Conservation (phyloP, 257 asterid genomes). For the Henckelia pumila region DNA sequence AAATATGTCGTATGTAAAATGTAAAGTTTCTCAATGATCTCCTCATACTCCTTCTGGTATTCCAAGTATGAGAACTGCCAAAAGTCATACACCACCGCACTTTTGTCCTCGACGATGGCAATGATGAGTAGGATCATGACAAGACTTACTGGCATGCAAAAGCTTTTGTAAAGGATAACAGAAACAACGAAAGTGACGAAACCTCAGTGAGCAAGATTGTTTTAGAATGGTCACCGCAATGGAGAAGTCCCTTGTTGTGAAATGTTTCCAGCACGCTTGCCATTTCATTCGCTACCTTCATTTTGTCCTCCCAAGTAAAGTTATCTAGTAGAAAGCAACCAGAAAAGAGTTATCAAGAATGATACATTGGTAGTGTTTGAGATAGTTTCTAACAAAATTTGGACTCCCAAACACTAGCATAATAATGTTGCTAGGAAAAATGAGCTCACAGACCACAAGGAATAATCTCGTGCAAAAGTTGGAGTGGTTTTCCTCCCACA, state of each 20-base stretch:
- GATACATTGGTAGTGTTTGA: too few relatives aligned
- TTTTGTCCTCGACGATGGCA: background rate
- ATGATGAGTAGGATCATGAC: too few relatives aligned
- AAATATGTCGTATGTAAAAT: too few relatives aligned
- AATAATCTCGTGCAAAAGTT: too few relatives aligned
- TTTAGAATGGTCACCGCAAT: background rate
- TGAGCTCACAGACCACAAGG: background rate
- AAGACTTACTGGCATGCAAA: too few relatives aligned
- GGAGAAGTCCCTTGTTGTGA: background rate
- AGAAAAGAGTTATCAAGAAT: background rate
- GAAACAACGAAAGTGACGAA: background rate
- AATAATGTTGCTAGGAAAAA: too few relatives aligned
- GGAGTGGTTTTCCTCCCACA: background rate
- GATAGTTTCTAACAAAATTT: too few relatives aligned
- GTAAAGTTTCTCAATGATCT: background rate
- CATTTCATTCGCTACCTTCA: background rate
- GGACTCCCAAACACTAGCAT: too few relatives aligned
- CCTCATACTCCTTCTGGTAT: background rate
- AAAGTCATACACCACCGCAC: background rate
- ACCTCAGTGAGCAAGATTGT: background rate
- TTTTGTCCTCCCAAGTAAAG: background rate
- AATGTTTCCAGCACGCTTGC: background rate
- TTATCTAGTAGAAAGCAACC: background rate
- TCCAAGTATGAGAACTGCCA: background rate
- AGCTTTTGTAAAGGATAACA: background rate